Evolutionary conservation across 2,329 filamentous ascomycete species (phyloP).

Genomic region (Penicillium sp.): DNA sequence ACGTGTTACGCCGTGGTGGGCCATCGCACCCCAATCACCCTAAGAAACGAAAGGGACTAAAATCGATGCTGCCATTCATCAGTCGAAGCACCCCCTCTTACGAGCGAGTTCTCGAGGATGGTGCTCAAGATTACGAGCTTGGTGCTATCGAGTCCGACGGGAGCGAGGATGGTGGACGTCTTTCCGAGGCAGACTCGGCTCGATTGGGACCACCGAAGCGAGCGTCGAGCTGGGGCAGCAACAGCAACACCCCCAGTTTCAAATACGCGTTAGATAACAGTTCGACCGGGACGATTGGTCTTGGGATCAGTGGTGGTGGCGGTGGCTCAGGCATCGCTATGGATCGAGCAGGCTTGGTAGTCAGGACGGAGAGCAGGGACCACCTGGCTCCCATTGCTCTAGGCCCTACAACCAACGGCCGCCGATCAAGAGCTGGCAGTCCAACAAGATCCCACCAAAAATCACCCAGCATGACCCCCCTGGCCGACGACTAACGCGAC

Average conservation of each 20-base stretch:
- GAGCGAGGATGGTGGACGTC: constrained; percentile 59
- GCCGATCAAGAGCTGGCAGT: constrained; percentile 47
- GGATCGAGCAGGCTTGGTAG: constrained; percentile 69
- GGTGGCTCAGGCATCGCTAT: constrained; percentile 44
- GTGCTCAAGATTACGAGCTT: constrained; percentile 73
- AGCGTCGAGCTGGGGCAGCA: constrained; percentile 34
- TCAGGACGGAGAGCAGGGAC: constrained; percentile 84
- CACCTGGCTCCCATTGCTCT: constrained; percentile 60
- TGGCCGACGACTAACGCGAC: constrained; percentile 35
- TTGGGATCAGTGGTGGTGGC: constrained; percentile 33
- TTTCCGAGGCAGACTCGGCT: constrained; percentile 57
- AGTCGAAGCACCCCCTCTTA: constrained; percentile 56
- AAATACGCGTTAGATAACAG: constrained; percentile 43
- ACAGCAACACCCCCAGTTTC: constrained; percentile 32
- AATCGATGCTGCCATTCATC: constrained; percentile 47
- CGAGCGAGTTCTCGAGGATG: constrained; percentile 83
- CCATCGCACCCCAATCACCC: constrained; percentile 34
- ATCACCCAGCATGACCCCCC: constrained; percentile 38
- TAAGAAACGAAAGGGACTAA: constrained; percentile 63
- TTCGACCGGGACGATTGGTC: constrained; percentile 40
- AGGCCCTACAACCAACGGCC: constrained; percentile 50
- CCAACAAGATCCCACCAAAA: constrained; percentile 47
- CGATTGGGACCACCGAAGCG: constrained; percentile 57
- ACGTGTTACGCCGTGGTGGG: constrained; percentile 31
- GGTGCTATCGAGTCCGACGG: constrained; percentile 58